Evolutionary conservation across 345 rosid genomes (phyloP), one percentile per base, ranked within the genome.

Genomic region (Gossypium mustelinum): DNA sequence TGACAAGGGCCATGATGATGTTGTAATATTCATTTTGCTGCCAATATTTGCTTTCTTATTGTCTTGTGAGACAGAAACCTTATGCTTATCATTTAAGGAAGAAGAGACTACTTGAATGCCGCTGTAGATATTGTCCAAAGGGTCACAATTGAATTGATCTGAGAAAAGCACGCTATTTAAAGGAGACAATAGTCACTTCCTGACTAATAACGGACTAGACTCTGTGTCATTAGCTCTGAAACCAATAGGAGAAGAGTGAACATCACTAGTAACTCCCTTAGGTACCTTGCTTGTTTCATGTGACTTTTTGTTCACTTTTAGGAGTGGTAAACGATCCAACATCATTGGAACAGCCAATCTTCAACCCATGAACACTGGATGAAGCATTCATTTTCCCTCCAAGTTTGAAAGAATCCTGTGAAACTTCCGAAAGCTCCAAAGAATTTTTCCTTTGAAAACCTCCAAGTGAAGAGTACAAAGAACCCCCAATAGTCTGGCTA

Each of bases 171-270:
- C 83, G 45, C 78, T 82, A 74, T 80, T 90, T 73, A 90, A 54
- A 64, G 98, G 94, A 24, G 98, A 94, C 73, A 85, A 77, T 72
- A 90, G 47, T 70, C 94, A 80, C 79, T 92, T 94, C 85, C 89
- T 86, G 77, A 89, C 87, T 76, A 88, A 81, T 11, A 92, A 81
- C 65, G 87, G 87, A 74, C 85, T 80, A 22, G 86, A 77, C 64
- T 89, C 93, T 52, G 70, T 77, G 77, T 80, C 92, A 81, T 55
- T 80, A 78, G 75, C 75, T 45, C 79, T 39, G n/a, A 68, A 67
- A 2, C 78, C 81, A 81, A 77, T 29, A 64, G 86, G 45, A 58
- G 78, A 79, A 69, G 86, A 77, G 41, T 20, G 79, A 66, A 68
- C 44, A 79, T 82, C 81, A 69, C 69, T 73, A 76, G 88, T 78